Evolutionary conservation across 768 basidiomycete species (phyloP).

Genomic region (Agaricus subrufescens): DNA sequence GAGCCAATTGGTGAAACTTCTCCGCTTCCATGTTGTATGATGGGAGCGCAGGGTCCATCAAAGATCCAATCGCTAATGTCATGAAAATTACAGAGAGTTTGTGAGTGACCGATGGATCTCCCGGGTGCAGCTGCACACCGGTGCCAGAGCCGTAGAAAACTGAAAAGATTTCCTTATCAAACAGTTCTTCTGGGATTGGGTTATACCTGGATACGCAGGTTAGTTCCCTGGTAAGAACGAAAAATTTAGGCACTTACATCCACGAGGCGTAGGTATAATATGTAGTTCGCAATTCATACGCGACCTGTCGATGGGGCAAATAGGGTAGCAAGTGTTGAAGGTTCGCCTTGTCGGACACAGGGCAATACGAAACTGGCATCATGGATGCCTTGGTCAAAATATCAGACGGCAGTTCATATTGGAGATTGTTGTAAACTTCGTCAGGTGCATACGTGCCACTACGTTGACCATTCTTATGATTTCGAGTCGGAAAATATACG

Average conservation of each 20-base stretch:
- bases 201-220: constrained; percentile 46
- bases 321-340: constrained; percentile 64
- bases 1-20: constrained; percentile 62
- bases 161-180: constrained; percentile 54
- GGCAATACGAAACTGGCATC: constrained; percentile 50
- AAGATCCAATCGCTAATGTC: constrained; percentile 58
- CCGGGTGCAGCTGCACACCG: constrained; percentile 37
- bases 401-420: constrained; percentile 52
- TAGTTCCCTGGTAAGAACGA: not conserved
- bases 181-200: constrained; percentile 53
- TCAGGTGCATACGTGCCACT: constrained; percentile 37
- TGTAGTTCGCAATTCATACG: constrained; percentile 52
- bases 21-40: constrained; percentile 65
- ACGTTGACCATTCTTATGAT: constrained; percentile 35
- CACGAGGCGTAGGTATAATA: constrained; percentile 64
- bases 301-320: constrained; percentile 58
- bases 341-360: constrained; percentile 39
- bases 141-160: constrained; percentile 44
- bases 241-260: constrained; percentile 40
- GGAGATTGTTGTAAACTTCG: constrained; percentile 42
- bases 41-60: constrained; percentile 50
- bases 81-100: constrained; percentile 62
- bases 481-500: constrained; percentile 45
- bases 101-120: constrained; percentile 46
- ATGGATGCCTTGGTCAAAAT: constrained; percentile 61